Base-by-base conservation (phyloP, 164 flowering plant genomes). In the Piper longum region DNA sequence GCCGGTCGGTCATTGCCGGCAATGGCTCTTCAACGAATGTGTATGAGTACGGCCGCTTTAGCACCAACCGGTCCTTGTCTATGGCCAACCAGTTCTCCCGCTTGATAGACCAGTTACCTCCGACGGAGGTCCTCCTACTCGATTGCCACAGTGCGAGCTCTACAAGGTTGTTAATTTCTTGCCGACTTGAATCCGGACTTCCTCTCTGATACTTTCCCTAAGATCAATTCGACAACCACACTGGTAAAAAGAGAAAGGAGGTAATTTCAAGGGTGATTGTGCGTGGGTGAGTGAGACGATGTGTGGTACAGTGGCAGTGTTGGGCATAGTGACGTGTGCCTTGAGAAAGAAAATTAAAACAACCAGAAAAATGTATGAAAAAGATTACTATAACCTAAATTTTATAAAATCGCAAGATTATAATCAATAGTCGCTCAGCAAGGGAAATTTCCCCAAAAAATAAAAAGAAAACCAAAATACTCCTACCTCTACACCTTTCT, bases 11-110 rank as follows among this genome's bases (percentile, higher is more conserved):
- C 43, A 45, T 70, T 5, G 68, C 68, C 4, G 3, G 44, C 1
- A 60, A 14, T 13, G 26, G 56, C 5, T 71, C 69, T 57, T 71
- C 69, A 58, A 13, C 60, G 3, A 76, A 73, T 57, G 73, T 73
- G 19, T 77, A 74, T 62, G 69, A 73, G n/a, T 75, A 71, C n/a
- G 75, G 79, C n/a, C 71, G 67, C 16, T 71, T 62, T 60, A 66
- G 75, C 9, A 57, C 73, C 54, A 65, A 63, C 2, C 63, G 55
- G 19, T 73, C 78, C 14, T 41, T 75, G 57, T 60, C 71, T 2
- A 26, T 56, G 5, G 60, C 81, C 5, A 57, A 54, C 5, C 67
- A 55, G 26, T 78, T 75, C 41, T 58, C 65, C 4, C 5, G 5
- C 26, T 45, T 75, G 14, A 51, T 78, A 19, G 62, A 75, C 39